Base-by-base conservation (phyloP, 2,329 filamentous ascomycete species). In the Colletotrichum tanaceti region DNA sequence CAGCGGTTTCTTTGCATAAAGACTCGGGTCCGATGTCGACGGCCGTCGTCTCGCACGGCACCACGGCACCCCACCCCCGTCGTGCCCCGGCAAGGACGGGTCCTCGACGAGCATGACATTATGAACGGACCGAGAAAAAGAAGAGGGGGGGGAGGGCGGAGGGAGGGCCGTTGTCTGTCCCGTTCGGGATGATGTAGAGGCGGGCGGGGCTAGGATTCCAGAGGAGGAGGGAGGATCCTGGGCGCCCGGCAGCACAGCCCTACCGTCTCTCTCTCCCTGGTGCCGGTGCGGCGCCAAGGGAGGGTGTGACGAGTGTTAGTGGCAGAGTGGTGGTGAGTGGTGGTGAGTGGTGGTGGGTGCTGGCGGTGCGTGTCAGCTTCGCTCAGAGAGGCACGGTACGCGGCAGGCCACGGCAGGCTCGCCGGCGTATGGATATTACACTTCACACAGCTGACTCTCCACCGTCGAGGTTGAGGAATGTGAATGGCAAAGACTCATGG, bases 281-380 rank as follows among this genome's bases (percentile, higher is more conserved):
- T 41, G 58, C 35, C 58, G 58, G 47, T 41, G 53, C 62, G 55
- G 62, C 47, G n/a, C 22, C 38, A 43, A 63, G 53, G 53, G 39
- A 46, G 38, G 46, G 16, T 22, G 44, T 4, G 39, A 22, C 22
- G 28, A 32, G 28, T 32, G 28, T 32, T 32, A 32, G 28, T 32
- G 57, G 24, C 18, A 32, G 57, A 28, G 16, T 22, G 39, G 28
- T 46, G 24, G 41, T 49, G 18, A n/a, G n/a, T n/a, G n/a, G n/a
- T n/a, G n/a, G n/a, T n/a, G n/a, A n/a, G n/a, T n/a, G n/a, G n/a
- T n/a, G n/a, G n/a, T n/a, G n/a, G n/a, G n/a, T n/a, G n/a, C 39
- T 49, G 22, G 22, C 11, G n/a, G 22, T 14, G 32, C 52, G 50
- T 61, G 63, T 65, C 57, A 65, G 63, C 63, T 58, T 64, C 22